Evolutionary conservation across 352 stramenopile genomes (phyloP).

Genomic region (Globisporangium alternatum): DNA sequence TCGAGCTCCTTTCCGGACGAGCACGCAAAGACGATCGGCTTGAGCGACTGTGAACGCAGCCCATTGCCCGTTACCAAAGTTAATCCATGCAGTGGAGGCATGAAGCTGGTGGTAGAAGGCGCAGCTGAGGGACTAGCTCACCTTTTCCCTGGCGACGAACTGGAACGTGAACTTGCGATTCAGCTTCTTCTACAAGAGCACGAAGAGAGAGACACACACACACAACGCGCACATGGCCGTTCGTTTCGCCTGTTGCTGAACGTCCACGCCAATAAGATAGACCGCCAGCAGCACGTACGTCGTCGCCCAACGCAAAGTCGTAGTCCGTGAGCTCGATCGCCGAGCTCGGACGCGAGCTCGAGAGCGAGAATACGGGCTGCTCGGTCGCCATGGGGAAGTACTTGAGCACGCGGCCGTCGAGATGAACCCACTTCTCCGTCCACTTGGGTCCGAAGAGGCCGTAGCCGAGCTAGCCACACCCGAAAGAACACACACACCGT

Average conservation of each 20-base stretch:
- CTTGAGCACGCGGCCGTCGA: slow-evolving; percentile 67
- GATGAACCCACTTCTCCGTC: slow-evolving; percentile 79
- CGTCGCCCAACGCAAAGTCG: slow-evolving; percentile 38
- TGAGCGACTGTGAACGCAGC: slow-evolving; percentile 26
- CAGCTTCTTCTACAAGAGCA: slow-evolving; percentile 42
- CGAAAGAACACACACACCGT: neutral
- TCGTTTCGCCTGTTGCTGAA: neutral
- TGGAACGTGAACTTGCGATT: slow-evolving; percentile 67
- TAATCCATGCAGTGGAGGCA: too few species aligned
- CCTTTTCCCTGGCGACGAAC: slow-evolving; percentile 49
- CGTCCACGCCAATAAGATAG: too few species aligned
- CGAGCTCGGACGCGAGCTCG: slow-evolving; percentile 44
- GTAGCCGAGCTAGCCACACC: slow-evolving; percentile 35
- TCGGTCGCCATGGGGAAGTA: slow-evolving; percentile 72
- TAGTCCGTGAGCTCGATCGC: slow-evolving; percentile 48
- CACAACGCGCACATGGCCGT: neutral
- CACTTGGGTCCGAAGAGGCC: slow-evolving; percentile 69
- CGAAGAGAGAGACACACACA: neutral
- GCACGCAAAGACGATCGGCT: slow-evolving; percentile 63
- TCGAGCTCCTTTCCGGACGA: slow-evolving; percentile 45
- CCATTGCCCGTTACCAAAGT: too few species aligned
- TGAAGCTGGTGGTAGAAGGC: too few species aligned
- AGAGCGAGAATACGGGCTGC: slow-evolving; percentile 53
- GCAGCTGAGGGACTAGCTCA: slow-evolving; percentile 6
- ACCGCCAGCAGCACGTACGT: slow-evolving; percentile 22